Evolutionary conservation across 164 flowering plant species (phyloP).

Genomic region (Annona squamosa): DNA sequence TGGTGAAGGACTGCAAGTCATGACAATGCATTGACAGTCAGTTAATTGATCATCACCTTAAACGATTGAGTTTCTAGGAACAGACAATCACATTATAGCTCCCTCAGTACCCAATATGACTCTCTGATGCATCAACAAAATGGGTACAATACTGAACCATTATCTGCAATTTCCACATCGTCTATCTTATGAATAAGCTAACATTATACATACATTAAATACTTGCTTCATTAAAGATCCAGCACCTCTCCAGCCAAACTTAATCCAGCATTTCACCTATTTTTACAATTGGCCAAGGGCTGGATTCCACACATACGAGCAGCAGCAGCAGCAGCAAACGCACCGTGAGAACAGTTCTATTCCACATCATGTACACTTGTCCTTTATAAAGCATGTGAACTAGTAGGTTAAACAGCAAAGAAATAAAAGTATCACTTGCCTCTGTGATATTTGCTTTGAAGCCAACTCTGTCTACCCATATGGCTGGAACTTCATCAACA

Average conservation of each 20-base stretch:
- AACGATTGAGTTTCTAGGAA: neutral
- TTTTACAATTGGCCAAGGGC: too few species aligned
- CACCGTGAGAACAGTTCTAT: neutral
- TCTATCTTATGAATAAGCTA: too few species aligned
- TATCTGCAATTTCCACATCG: too few species aligned
- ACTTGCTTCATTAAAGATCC: too few species aligned
- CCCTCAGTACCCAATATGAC: neutral
- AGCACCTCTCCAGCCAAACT: too few species aligned
- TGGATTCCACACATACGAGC: too few species aligned
- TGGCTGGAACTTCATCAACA: slow-evolving; percentile 94
- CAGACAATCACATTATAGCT: neutral
- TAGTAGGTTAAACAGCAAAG: neutral
- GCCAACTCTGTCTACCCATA: slow-evolving; percentile 97
- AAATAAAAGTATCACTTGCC: slow-evolving; percentile 32
- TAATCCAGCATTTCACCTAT: neutral
- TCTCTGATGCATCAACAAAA: neutral
- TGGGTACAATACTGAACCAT: neutral
- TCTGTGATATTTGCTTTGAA: slow-evolving; percentile 87
- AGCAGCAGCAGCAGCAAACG: too few species aligned
- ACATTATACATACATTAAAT: too few species aligned
- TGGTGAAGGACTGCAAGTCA: slow-evolving; percentile 66
- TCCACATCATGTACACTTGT: neutral
- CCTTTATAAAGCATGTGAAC: neutral
- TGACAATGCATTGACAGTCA: slow-evolving; percentile 1
- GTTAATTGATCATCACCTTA: neutral